Evolutionary conservation across 106 monocot species (phyloP).

Genomic region (Acorus gramineus): DNA sequence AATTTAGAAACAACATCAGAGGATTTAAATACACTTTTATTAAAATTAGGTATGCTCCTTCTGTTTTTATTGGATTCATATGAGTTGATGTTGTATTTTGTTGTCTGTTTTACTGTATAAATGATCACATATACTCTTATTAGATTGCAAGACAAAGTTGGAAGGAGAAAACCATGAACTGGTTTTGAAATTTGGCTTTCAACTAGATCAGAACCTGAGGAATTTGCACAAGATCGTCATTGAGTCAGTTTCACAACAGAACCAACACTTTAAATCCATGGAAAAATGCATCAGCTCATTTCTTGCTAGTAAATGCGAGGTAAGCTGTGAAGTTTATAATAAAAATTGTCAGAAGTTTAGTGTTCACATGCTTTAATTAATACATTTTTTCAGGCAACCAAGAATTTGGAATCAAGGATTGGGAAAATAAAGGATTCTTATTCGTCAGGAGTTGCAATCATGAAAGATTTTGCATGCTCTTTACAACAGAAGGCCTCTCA

Average conservation of each 20-base stretch:
- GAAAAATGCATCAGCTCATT: constrained; percentile 37
- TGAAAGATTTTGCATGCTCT: constrained; percentile 30
- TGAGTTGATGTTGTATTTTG: no score
- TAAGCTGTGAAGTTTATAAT: constrained; percentile 4
- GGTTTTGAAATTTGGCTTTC: constrained; percentile 35
- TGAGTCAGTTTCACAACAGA: constrained; percentile 47
- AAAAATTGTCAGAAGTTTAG: no score
- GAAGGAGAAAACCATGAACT: constrained; percentile 39
- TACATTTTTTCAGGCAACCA: constrained; percentile 27
- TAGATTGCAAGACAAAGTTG: constrained; percentile 39
- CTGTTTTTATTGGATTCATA: not conserved
- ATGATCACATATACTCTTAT: no score
- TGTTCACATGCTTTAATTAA: no score
- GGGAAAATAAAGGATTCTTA: constrained; percentile 40
- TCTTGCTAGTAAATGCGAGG: constrained; percentile 48
- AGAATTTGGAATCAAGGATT: constrained; percentile 33
- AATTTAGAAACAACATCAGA: constrained; percentile 42
- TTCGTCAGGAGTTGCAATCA: constrained; percentile 26
- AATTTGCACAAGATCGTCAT: constrained; percentile 33
- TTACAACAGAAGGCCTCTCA: constrained; percentile 20
- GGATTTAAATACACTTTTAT: constrained; percentile 27
- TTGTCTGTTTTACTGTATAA: no score
- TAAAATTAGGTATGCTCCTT: constrained; percentile 35
- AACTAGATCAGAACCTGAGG: constrained; percentile 46
- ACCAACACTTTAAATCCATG: constrained; percentile 34